A percentile compares a stretch with the other conserved stretches of the same genome.
Conservation (phyloP, 208 protist species). For the Trypanosoma platydactyli region DNA sequence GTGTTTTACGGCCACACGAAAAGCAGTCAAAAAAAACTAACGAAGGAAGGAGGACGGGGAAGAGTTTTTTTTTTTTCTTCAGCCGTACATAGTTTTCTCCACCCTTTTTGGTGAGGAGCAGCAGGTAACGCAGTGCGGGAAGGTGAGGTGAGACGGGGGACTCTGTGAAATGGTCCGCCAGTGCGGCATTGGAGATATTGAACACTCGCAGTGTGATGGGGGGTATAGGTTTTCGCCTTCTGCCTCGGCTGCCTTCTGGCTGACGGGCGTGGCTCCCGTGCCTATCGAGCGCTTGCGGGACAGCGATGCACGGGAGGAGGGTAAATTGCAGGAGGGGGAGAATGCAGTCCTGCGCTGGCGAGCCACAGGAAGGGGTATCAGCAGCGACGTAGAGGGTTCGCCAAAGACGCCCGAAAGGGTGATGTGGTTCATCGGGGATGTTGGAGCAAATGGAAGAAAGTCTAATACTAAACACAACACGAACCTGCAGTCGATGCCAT, state of each 20-base stretch:
- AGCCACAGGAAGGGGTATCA: neutral
- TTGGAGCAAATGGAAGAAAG: neutral
- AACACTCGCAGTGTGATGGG: neutral
- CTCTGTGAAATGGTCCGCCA: neutral
- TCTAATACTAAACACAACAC: neutral
- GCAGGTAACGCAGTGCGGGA: too few relatives aligned
- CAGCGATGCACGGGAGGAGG: neutral
- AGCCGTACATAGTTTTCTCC: too few relatives aligned
- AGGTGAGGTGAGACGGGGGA: too few relatives aligned
- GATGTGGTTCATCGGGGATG: neutral
- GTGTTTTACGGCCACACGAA: neutral
- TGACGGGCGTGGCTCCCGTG: constrained; percentile 14
- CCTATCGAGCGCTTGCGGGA: neutral
- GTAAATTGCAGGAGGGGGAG: neutral
- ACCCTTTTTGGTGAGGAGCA: neutral
- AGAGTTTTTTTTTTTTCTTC: too few relatives aligned
- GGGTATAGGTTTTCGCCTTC: neutral
- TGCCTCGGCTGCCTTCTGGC: constrained; percentile 13
- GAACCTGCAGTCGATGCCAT: neutral
- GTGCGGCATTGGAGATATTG: neutral
- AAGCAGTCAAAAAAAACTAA: constrained; percentile 20
- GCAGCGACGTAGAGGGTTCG: neutral
- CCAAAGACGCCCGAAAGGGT: neutral
- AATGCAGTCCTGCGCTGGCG: neutral
- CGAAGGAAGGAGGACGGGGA: neutral